A percentile compares a stretch with the other conserved stretches of the same genome.
These are phyloP conservation scores for Pichia gijzeniarum DNA, from an alignment of 805 yeast species.

Conservation along the genomic window DNA sequence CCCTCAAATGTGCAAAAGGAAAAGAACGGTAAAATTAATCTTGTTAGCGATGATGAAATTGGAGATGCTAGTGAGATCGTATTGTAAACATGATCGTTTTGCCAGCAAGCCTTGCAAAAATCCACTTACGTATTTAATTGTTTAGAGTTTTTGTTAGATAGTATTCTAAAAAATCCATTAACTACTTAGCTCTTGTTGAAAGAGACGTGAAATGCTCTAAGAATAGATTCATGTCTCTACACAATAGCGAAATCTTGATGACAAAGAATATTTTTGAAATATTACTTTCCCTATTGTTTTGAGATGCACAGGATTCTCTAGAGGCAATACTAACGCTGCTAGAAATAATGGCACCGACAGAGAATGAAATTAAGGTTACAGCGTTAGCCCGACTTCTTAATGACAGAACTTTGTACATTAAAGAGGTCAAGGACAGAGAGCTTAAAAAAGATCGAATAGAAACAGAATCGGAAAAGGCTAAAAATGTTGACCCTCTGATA, in stretches of 20 bases:
- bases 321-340: too few relatives aligned
- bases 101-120: neutral
- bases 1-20: too few relatives aligned
- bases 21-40: too few relatives aligned
- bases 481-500: neutral
- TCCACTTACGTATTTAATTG: neutral
- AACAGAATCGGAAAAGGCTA: neutral
- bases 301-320: too few relatives aligned
- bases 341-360: constrained; percentile 52
- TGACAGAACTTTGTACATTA: constrained; percentile 55
- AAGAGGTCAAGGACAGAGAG: constrained; percentile 39
- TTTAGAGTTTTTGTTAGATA: neutral
- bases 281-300: too few relatives aligned
- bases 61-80: too few relatives aligned
- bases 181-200: too few relatives aligned
- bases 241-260: too few relatives aligned
- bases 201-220: too few relatives aligned
- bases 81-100: neutral
- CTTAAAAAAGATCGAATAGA: constrained; percentile 6
- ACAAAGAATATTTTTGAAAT: too few relatives aligned
- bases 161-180: neutral
- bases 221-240: too few relatives aligned
- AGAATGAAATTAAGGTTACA: constrained; percentile 60
- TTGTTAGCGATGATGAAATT: too few relatives aligned
- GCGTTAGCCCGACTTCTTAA: constrained; percentile 65